Evolutionary conservation across 176 grass and related monocot species (phyloP).

Genomic region (Zoysia japonica): DNA sequence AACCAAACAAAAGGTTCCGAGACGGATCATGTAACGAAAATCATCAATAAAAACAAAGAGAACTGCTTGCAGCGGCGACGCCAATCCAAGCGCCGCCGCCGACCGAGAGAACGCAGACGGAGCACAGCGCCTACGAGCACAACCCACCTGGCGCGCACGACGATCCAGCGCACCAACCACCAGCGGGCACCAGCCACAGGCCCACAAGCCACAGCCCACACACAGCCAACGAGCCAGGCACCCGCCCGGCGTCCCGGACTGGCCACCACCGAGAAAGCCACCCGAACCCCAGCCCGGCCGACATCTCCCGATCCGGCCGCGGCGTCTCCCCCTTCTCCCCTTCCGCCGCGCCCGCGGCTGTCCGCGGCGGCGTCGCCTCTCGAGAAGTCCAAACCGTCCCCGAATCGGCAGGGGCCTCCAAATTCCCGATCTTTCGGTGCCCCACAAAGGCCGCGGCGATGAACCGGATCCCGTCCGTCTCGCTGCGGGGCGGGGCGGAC

Average conservation of each 20-base stretch:
- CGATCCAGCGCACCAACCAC: constrained; percentile 8
- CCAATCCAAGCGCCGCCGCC: background rate
- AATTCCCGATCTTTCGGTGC: background rate
- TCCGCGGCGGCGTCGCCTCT: constrained; percentile 27
- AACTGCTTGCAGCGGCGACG: background rate
- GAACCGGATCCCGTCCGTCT: constrained; percentile 76
- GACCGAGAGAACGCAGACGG: background rate
- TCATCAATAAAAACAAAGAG: background rate
- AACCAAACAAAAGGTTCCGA: background rate
- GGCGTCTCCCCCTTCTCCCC: background rate
- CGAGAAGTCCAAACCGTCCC: constrained; percentile 20
- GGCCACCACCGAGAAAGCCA: constrained; percentile 20
- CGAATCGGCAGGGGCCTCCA: constrained; percentile 6
- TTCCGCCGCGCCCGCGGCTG: background rate
- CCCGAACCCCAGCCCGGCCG: constrained; percentile 14
- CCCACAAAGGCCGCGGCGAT: constrained; percentile 31
- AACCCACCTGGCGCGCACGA: background rate
- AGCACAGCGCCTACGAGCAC: background rate
- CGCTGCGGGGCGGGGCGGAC: constrained; percentile 43
- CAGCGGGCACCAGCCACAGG: background rate
- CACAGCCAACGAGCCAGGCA: background rate
- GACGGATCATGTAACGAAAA: background rate
- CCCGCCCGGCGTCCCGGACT: background rate
- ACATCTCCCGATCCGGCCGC: constrained; percentile 43
- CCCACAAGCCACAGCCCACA: background rate